Base-by-base conservation (phyloP, 805 yeast species). In the Tetrapisispora fleetii region DNA sequence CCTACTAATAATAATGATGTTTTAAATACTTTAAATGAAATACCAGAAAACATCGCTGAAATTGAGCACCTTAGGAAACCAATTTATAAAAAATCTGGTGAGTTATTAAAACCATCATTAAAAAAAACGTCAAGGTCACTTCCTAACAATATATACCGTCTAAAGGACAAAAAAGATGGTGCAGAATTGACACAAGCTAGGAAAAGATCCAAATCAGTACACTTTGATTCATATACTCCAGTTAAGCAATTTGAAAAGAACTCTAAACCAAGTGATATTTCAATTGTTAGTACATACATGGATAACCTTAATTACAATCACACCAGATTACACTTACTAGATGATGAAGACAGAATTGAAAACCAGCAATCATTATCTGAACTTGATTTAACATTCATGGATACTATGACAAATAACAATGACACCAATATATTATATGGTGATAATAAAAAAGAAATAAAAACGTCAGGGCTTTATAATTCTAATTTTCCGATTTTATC, bases 31-130 rank as follows among this genome's bases (percentile, higher is more conserved):
- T 41, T 3, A 28, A 10, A 19, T 32, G 32, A 41, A 32, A 28
- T 32, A 17, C 33, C 24, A 28, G 24, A n/a, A 9, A 8, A 16
- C 13, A 17, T 22, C 24, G 22, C 9, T n/a, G 40, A 36, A 2
- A 24, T 24, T 8, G 39, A 30, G 18, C 32, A 43, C 4, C 13
- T 19, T 22, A 22, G 38, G 13, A 49, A 52, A 37, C 56, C 57
- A 27, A 76, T 86, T 5, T 78, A 93, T 40, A 89, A 88, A 65
- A 88, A 88, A 63, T 78, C 87, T 1, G 96, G 95, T 18, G 95
- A 87, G 59, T 69, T 84, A 40, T 82, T 70, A 39, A 62, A 63
- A 43, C 53, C 63, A 16, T 54, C 69, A 19, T 62, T 69, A 19
- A 61, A 57, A 18, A 51, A 49, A n/a, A 46, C 60, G 32, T 63